Evolutionary conservation across 805 yeast genomes (phyloP), one percentile per base, ranked within the genome.

Genomic region (Maudiozyma barnettii): DNA sequence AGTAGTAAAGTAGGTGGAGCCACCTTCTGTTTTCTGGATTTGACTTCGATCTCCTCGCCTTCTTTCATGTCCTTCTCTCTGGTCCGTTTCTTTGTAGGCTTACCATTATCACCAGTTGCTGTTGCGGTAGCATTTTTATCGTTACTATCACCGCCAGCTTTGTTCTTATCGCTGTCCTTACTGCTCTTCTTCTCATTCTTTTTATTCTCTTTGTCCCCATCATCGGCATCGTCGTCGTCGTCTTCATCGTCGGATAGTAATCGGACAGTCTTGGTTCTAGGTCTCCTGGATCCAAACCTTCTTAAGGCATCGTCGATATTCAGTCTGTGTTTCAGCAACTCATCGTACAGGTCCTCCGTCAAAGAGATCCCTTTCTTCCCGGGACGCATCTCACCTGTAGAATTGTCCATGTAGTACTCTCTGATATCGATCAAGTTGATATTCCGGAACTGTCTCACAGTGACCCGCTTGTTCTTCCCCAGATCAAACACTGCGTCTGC

Each of bases 381-480:
- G 0, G 98, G 98, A 50, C 74, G 74, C 68, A 74, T 71, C 50
- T 79, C 82, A 5, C 82, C 82, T 9, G 70, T 67, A 3, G 70
- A 64, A n/a, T 71, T 68, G 44, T 79, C 77, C 45, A 71, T 72
- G 63, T 87, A 90, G 67, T 72, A 88, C 61, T 90, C 96, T 49
- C 98, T 75, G 45, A 90, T 84, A 57, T 90, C 96, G 13, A 91
- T 78, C 53, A 89, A 67, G 31, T 76, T 76, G 47, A 70, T 68
- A 45, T 81, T 80, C 47, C 84, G 81, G 70, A 79, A 90, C 54
- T 75, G 76, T 48, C 88, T 74, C 16, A 91, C 88, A 0, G 86
- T 77, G 30, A 86, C 83, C 47, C 79, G 76, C 60, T 87, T 88
- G 57, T 73, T 80, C 54, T 71, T 72, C 4, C 81, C 80, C 44